Evolutionary conservation across 768 basidiomycete species (phyloP).

Genomic region (Solioccasus polychromus): DNA sequence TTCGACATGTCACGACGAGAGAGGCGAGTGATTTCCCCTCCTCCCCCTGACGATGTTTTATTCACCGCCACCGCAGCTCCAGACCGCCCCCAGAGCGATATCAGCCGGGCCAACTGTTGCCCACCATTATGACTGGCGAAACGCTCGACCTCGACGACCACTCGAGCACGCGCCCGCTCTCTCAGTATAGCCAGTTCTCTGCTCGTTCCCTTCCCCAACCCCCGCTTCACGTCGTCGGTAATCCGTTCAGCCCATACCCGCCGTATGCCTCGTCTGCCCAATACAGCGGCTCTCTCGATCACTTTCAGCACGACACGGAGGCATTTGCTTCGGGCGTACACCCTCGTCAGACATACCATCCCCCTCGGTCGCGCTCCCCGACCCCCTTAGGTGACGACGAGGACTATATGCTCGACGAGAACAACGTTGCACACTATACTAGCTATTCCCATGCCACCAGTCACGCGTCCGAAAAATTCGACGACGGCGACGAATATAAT

Average conservation of each 20-base stretch:
- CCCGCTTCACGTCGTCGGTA: slow-evolving; percentile 25
- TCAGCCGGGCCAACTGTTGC: slow-evolving; percentile 58
- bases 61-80: too few species aligned
- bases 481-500: slow-evolving; percentile 8
- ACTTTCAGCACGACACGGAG: slow-evolving; percentile 63
- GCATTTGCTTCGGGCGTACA: slow-evolving; percentile 66
- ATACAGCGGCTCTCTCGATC: slow-evolving; percentile 41
- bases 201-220: slow-evolving; percentile 30
- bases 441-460: slow-evolving; percentile 32
- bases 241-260: slow-evolving; percentile 23
- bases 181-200: too few species aligned
- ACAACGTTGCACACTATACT: slow-evolving; percentile 56
- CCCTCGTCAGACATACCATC: slow-evolving; percentile 44
- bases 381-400: slow-evolving; percentile 75
- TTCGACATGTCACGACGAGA: slow-evolving; percentile 2
- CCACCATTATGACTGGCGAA: slow-evolving; percentile 64
- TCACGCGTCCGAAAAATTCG: slow-evolving; percentile 26
- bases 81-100: slow-evolving; percentile 39
- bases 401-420: slow-evolving; percentile 58
- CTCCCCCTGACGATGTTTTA: too few species aligned
- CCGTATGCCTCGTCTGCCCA: slow-evolving; percentile 29
- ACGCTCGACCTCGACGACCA: slow-evolving; percentile 51
- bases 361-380: slow-evolving; percentile 70
- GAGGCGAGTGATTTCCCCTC: slow-evolving; percentile 3
- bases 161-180: slow-evolving; percentile 29